Conservation (phyloP, 331 rosid species). For the Dryas integrifolia region DNA sequence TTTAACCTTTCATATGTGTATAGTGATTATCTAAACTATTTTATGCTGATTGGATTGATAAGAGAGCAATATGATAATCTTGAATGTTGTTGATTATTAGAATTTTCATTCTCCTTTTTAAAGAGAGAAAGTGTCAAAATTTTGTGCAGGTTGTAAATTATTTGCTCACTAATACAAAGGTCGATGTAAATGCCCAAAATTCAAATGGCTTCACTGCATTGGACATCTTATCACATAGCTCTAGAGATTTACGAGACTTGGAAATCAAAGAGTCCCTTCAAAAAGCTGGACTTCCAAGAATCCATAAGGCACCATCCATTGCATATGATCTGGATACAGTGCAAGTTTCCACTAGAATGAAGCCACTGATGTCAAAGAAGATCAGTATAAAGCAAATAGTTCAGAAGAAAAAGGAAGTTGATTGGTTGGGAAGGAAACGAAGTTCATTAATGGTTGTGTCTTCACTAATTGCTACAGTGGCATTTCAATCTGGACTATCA, state of each 20-base stretch:
- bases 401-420: conserved; percentile 6
- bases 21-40: not conserved
- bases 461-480: conserved; percentile 31
- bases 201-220: conserved; percentile 29
- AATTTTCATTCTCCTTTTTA: not conserved
- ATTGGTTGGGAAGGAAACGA: conserved; percentile 36
- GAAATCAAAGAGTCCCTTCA: conserved; percentile 29
- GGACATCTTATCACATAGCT: conserved; percentile 20
- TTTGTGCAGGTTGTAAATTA: conserved; percentile 26
- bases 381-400: conserved; percentile 18
- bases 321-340: conserved; percentile 9
- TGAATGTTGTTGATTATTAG: not conserved
- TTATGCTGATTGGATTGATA: not conserved
- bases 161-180: conserved; percentile 18
- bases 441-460: conserved; percentile 33
- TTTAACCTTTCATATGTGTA: not conserved
- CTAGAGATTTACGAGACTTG: conserved; percentile 36
- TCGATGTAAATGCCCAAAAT: conserved; percentile 29
- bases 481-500: conserved; percentile 24
- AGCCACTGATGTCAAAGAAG: conserved; percentile 23
- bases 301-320: conserved; percentile 5
- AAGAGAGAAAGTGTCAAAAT: not conserved
- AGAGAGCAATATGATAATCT: not conserved
- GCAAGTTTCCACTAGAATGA: not conserved
- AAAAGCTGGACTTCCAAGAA: conserved; percentile 17